Base-by-base conservation (phyloP, 208 protist species). In the Porcisia hertigi region DNA sequence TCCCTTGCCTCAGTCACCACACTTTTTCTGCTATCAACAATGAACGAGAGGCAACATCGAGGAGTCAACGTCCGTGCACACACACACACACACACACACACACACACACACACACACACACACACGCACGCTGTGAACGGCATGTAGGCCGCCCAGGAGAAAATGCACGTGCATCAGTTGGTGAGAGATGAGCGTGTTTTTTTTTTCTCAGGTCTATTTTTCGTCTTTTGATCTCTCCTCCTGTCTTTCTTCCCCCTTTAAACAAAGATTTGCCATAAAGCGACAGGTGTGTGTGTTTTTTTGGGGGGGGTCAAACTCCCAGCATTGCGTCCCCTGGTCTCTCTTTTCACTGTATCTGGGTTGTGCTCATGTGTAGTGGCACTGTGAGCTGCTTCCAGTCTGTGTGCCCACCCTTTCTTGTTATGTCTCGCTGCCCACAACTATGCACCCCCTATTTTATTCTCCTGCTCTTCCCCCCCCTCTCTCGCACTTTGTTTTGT, bases 261-360 rank as follows among this genome's bases (percentile, higher is more conserved):
- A 30, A 30, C 30, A 30, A 30, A 30, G 30, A 30, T 30, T 30
- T 2, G 39, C 47, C 63, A 47, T 9, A 16, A 45, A 20, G 23
- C 41, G 41, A 20, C 34, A 49, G 63, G 30, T 36, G 43, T 30
- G 30, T n/a, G n/a, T n/a, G n/a, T n/a, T n/a, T n/a, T n/a, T n/a
- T n/a, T n/a, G n/a, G n/a, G 52, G 14, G 43, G 41, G 18, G 45
- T 1, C n/a, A 11, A 36, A 59, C 18, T 39, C 18, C 16, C 41
- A 12, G 11, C 11, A 25, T 23, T 47, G 62, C 52, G 54, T 81
- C 58, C 69, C 34, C 75, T 82, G 75, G 41, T 76, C 75, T 63
- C 52, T 83, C 55, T 67, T 11, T 47, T 47, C 41, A 7, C 36
- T 25, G 41, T n/a, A 67, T 67, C 63, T 43, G 0, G 41, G 20